Base-by-base conservation (phyloP, 2,329 filamentous ascomycete species). In the Cordyceps farinosa region DNA sequence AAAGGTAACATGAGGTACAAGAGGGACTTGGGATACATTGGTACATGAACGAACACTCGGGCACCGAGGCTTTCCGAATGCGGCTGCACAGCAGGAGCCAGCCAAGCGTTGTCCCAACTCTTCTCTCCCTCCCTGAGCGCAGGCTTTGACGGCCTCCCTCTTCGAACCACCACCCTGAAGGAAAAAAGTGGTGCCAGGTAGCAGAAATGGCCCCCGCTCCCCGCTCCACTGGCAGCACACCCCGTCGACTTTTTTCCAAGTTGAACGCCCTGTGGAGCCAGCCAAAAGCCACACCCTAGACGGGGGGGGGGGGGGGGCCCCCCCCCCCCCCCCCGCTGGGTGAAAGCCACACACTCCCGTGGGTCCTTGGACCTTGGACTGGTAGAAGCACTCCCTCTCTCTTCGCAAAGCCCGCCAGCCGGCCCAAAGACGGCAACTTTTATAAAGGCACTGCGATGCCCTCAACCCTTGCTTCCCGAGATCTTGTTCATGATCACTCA, bases 401-500 rank as follows among this genome's bases (percentile, higher is more conserved):
- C 51, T 15, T 15, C 44, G 13, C 38, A 44, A 34, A 48, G 44
- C 55, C 55, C 17, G 30, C 55, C 27, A 42, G 17, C 29, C 11
- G 3, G 13, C 34, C 51, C 10, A 29, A 36, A 34, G 56, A 13
- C 32, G 10, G 11, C 32, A 44, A 30, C 40, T 50, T 50, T 51
- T 59, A 59, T 59, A 59, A 59, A 59, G 45, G 22, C 45, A 59
- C 32, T 40, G 30, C 45, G 45, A 59, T 59, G 27, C 45, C 56
- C 45, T 59, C 34, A 59, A 59, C 45, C 56, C 45, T 51, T 42
- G 44, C 36, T 40, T 51, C 32, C 45, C 34, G 34, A 42, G 56
- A 42, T 59, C 56, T 59, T 59, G 56, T 50, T 48, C 56, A 59
- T 59, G 56, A 59, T 59, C 55, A 51, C 22, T 42, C 45, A 59